A percentile compares a stretch with the other conserved stretches of the same genome.
Evolutionary conservation across 2,329 filamentous ascomycete species (phyloP).

Genomic region (Penicillium freii): DNA sequence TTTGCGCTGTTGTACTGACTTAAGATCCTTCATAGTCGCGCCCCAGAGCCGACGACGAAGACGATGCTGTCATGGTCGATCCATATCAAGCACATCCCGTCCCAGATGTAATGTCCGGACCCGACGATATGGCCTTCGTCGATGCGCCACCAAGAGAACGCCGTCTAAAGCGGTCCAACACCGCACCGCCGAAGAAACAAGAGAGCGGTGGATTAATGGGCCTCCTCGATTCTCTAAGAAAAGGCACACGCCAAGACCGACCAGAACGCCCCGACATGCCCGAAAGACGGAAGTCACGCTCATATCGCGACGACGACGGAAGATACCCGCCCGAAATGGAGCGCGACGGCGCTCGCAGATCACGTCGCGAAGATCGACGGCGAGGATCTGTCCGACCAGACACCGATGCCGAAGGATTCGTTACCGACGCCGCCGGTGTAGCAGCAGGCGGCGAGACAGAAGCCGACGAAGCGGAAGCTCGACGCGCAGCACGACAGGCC

Average conservation of each 20-base stretch:
- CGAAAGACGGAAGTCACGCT: slow-evolving; percentile 39
- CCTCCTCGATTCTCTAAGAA: slow-evolving; percentile 57
- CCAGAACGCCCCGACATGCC: slow-evolving; percentile 27
- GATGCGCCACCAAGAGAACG: slow-evolving; percentile 51
- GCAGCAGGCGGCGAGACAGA: slow-evolving; percentile 40
- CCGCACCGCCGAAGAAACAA: slow-evolving; percentile 60
- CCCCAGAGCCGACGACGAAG: slow-evolving; percentile 36
- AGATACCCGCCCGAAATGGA: slow-evolving; percentile 37
- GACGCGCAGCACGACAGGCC: slow-evolving; percentile 61
- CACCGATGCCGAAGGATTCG: slow-evolving; percentile 49
- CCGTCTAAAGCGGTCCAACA: slow-evolving; percentile 60
- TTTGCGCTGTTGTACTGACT: neutral
- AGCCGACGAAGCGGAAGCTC: slow-evolving; percentile 57
- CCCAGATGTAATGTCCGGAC: slow-evolving; percentile 46
- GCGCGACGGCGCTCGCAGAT: slow-evolving; percentile 34
- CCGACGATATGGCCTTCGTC: slow-evolving; percentile 53
- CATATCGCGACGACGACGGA: slow-evolving; percentile 37
- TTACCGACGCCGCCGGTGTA: slow-evolving; percentile 43
- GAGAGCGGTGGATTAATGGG: slow-evolving; percentile 56
- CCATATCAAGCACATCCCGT: slow-evolving; percentile 46
- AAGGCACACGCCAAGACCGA: slow-evolving; percentile 22
- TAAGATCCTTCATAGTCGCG: slow-evolving; percentile 27
- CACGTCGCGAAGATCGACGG: slow-evolving; percentile 38
- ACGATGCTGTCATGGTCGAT: slow-evolving; percentile 58
- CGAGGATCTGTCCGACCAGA: slow-evolving; percentile 47